phyloP scores from a whole-genome alignment of 495 filamentous ascomycete species.

The Tuber borchii region DNA sequence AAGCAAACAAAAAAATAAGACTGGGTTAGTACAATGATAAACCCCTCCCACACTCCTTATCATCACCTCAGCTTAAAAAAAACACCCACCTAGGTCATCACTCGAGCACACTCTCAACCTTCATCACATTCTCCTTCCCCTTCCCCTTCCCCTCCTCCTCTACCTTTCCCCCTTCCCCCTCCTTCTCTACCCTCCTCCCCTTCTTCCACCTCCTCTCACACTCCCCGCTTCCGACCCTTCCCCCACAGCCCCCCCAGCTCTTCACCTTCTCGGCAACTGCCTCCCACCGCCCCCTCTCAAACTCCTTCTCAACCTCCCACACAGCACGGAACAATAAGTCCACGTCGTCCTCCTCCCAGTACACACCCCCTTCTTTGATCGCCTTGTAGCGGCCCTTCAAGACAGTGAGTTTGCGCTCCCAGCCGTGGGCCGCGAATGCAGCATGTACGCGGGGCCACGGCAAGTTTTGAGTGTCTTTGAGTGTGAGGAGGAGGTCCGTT shows the following conservation, averaged over 20 bases:
- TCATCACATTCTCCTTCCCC: background rate
- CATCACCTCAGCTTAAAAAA: too few species aligned
- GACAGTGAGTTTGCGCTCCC: constrained; percentile 12
- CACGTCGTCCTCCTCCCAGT: constrained; percentile 33
- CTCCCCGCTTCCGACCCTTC: constrained; percentile 20
- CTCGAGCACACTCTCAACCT: background rate
- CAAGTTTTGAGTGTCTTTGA: constrained; percentile 22
- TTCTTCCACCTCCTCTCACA: constrained; percentile 30
- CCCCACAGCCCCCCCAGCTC: constrained; percentile 12
- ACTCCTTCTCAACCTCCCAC: constrained; percentile 24
- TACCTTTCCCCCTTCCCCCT: background rate
- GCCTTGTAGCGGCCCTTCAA: constrained; percentile 29
- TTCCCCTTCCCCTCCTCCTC: background rate
- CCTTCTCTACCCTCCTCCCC: constrained; percentile 2
- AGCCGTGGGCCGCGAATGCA: constrained; percentile 19
- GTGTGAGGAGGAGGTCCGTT: constrained; percentile 17
- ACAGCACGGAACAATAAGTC: constrained; percentile 29
- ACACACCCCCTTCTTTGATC: constrained; percentile 25
- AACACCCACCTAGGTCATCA: too few species aligned
- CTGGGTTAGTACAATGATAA: background rate
- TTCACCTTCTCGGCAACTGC: constrained; percentile 21
- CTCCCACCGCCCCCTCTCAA: constrained; percentile 25
- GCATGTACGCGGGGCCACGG: constrained; percentile 21
- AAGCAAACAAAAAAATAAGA: background rate
- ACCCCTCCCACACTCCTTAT: background rate